Evolutionary conservation across 2,329 filamentous ascomycete species (phyloP), one percentile per base, ranked within the genome.

Genomic region (Xylariaceae sp.): DNA sequence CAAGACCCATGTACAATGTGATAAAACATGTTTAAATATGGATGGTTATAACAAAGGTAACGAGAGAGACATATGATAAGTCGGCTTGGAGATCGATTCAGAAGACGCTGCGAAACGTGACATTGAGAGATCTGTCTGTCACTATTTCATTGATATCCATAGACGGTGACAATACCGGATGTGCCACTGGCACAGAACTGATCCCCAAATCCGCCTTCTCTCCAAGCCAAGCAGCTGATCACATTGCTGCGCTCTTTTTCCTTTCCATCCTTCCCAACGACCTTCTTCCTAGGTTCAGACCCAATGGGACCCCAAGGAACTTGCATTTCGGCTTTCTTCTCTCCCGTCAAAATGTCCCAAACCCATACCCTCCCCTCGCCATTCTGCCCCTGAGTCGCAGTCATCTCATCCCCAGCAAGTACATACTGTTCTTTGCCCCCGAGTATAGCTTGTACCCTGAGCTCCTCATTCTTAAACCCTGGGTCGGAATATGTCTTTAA

Each of bases 331-430:
- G 86, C 81, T 50, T 82, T 74, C 44, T 87, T 65, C 47, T 83
- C 80, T 1, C 89, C 91, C 6, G 79, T 86, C 47, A 96, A 66
- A 17, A 95, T 72, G 70, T 96, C 90, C 92, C 92, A 97, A 1
- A 83, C 89, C 73, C 85, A 85, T 7, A 90, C 69, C 61, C 76
- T 75, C 2, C 87, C 87, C 53, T 86, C 75, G 6, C 49, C 39
- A 18, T 39, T 40, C 60, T 64, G 17, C 52, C 65, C 61, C 46
- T 62, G 54, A 1, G 55, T 27, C 2, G 55, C 56, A 6, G 61
- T 70, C 62, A 80, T 75, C 68, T 96, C 91, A 61, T 90, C 90
- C 7, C 92, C 92, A 44, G 83, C 87, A 3, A 96, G 62, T 1
- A 94, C 89, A 43, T 86, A 85, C 52, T 81, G 84, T 68, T 96